Evolutionary conservation across 805 yeast species (phyloP), one percentile per base, ranked within the genome.

Genomic region (Wickerhamiella galacta): DNA sequence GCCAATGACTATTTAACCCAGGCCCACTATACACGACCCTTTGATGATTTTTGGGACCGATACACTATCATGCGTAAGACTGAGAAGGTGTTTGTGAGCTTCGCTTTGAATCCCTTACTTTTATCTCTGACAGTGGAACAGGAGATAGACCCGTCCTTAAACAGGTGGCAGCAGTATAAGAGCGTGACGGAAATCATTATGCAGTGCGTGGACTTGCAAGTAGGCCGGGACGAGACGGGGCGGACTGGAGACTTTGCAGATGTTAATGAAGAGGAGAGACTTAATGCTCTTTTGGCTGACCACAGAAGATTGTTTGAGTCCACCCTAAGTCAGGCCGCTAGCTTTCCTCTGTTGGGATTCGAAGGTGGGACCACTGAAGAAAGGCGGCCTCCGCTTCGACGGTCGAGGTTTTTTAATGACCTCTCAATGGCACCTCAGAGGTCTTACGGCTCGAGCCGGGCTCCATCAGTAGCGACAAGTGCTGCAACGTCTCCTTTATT

Each of bases 81-180:
- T 4, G 51, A 46, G 23, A 28, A 41, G 2, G 32, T 58, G 12
- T 48, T 60, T 11, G 46, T 48, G 15, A 46, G 56, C 7, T 62
- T 64, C 45, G 42, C 57, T 26, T 37, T 68, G 6, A 77, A 74
- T 42, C 73, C 75, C 1, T 58, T 64, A 28, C 38, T 60, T 10
- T 52, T 70, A 24, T 37, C 61, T 8, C 48, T 52, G 11, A 49
- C 57, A 1, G 40, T 53, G 5, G 55, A 52, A 16, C 47, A 53
- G 16, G 66, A 63, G 36, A 48, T 61, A 20, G 25, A 31, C 11
- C 20, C 20, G 2, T 21, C 24, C 10, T 6, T 34, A 3, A 25
- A 26, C 2, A 11, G 31, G 17, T 34, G 37, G 37, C 31, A 30
- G 15, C 16, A 22, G 2, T 34, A 29, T 15, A 26, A 16, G 19